phyloP scores from a whole-genome alignment of 331 rosid species.

The Cucumis variabilis region DNA sequence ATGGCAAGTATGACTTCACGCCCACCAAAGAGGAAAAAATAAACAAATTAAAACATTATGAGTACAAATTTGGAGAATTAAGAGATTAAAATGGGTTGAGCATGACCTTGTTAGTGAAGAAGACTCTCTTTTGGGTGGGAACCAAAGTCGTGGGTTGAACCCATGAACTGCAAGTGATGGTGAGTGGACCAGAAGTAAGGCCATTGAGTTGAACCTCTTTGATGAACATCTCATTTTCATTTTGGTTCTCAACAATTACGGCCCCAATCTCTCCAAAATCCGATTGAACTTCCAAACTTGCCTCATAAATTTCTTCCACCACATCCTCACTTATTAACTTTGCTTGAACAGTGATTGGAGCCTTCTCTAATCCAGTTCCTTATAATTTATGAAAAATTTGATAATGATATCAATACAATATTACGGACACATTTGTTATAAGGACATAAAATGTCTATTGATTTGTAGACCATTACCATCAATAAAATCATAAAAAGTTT shows the following conservation, averaged over 20 bases:
- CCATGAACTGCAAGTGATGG: conserved; percentile 25
- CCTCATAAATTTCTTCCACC: conserved; percentile 9
- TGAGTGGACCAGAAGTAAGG: neutral
- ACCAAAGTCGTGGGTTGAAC: neutral
- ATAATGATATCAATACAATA: no score
- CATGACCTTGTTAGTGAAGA: conserved; percentile 23
- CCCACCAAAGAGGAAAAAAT: no score
- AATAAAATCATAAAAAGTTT: no score
- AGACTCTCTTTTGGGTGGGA: neutral
- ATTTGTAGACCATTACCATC: no score
- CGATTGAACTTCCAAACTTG: neutral
- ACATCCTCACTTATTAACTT: neutral
- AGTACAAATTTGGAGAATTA: no score
- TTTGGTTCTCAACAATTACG: conserved; percentile 17
- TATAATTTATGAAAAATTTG: no score
- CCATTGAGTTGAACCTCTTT: conserved; percentile 1
- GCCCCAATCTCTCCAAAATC: conserved; percentile 25
- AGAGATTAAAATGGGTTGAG: neutral
- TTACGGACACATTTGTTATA: no score
- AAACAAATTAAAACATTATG: no score
- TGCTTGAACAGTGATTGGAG: neutral
- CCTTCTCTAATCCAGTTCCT: conserved; percentile 16
- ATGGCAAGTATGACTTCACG: conserved; percentile 28
- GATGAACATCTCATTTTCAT: neutral
- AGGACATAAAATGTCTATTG: no score